Conservation (phyloP, 2,329 filamentous ascomycete genomes). For the Didymella exigua region DNA sequence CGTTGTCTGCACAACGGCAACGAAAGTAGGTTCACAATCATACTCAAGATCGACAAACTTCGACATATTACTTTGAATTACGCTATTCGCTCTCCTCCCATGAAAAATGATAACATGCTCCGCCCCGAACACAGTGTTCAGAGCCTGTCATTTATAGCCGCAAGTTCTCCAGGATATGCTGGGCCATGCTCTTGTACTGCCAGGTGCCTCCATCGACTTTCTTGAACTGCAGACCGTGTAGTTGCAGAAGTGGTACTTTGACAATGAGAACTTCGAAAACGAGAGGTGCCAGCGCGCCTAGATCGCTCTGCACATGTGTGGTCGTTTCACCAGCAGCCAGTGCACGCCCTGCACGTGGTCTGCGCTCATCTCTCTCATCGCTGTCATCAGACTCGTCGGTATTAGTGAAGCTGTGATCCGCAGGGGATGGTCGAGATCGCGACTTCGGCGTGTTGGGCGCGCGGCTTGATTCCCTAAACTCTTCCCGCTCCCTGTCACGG, state of each 20-base stretch:
- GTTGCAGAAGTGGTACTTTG: slow-evolving; percentile 88
- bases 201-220: slow-evolving; percentile 93
- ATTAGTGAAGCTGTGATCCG: slow-evolving; percentile 78
- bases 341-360: slow-evolving; percentile 31
- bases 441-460: slow-evolving; percentile 56
- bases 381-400: slow-evolving; percentile 87
- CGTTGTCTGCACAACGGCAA: neutral
- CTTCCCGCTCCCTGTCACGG: slow-evolving; percentile 70
- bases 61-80: slow-evolving; percentile 6
- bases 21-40: neutral
- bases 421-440: slow-evolving; percentile 54
- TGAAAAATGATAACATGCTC: neutral
- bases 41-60: neutral
- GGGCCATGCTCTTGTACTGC: slow-evolving; percentile 99
- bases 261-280: slow-evolving; percentile 97
- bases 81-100: neutral
- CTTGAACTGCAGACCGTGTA: slow-evolving; percentile 98
- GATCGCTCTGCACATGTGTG: slow-evolving; percentile 88
- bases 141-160: slow-evolving; percentile 61
- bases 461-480: slow-evolving; percentile 67
- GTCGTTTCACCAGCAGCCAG: slow-evolving; percentile 80
- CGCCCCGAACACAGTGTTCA: slow-evolving; percentile 10
- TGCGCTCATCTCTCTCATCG: slow-evolving; percentile 56
- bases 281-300: slow-evolving; percentile 81
- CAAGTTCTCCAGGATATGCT: slow-evolving; percentile 87